These are phyloP conservation scores for Yarrowia sp. DNA, from an alignment of 805 yeast species.

Conservation along the genomic window DNA sequence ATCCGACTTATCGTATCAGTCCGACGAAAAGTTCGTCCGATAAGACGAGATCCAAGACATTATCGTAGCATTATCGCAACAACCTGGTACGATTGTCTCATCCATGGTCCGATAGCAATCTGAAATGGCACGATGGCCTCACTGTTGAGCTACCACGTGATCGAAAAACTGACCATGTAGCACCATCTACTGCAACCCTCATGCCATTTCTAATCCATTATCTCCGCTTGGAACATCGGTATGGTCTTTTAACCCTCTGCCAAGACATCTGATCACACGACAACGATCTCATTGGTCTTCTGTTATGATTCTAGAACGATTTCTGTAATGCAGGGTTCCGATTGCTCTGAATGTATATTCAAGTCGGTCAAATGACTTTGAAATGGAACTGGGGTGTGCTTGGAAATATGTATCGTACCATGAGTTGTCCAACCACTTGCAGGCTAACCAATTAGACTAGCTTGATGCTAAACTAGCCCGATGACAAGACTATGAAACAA, in stretches of 20 bases:
- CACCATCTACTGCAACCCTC: not conserved
- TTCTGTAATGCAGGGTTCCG: not conserved
- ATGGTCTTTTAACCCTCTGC: not conserved
- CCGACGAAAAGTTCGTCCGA: too few relatives aligned
- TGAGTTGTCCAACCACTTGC: too few relatives aligned
- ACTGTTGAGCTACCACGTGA: not conserved
- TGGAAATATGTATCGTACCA: too few relatives aligned
- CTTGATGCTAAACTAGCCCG: too few relatives aligned
- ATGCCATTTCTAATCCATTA: not conserved
- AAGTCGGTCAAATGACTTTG: too few relatives aligned
- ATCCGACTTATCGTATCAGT: too few relatives aligned
- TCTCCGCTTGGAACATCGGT: too few relatives aligned
- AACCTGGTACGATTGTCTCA: not conserved
- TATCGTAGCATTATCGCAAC: not conserved
- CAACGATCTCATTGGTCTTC: not conserved
- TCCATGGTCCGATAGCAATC: not conserved
- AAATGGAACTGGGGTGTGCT: too few relatives aligned
- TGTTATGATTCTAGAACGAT: constrained; percentile 2
- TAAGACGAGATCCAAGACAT: too few relatives aligned
- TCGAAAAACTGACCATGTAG: too few relatives aligned
- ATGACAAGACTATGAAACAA: too few relatives aligned
- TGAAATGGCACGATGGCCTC: not conserved
- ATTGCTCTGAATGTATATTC: not conserved
- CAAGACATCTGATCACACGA: not conserved
- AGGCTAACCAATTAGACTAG: too few relatives aligned